Base-by-base conservation (phyloP, 495 filamentous ascomycete species). In the Cryomyces minteri region DNA sequence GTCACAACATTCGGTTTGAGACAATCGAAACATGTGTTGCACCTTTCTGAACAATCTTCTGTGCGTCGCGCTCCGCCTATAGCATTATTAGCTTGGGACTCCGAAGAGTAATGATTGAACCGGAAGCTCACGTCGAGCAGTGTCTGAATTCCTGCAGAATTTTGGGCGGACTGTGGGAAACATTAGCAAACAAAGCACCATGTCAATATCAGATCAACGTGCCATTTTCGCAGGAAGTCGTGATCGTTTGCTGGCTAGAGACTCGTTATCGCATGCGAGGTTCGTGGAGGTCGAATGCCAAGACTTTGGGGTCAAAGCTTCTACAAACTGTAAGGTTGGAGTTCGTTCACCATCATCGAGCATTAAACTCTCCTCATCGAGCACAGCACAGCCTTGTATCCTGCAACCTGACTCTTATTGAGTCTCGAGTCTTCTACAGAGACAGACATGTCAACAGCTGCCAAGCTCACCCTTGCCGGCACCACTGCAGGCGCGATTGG, bases 11-110 rank as follows among this genome's bases (percentile, higher is more conserved):
- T 25, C 18, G 18, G 18, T 25, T 25, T 25, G 18, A 25, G 18
- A 25, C 18, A 25, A 25, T 25, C 18, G 18, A 2, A 25, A 25
- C 18, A 2, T 25, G 18, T 25, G 18, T 25, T 25, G 34, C 57
- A 90, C 87, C 78, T 79, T 88, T 82, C 62, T 95, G 88, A 32
- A 98, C 90, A 62, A 96, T 98, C 72, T 94, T 95, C 67, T 94
- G 87, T 52, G 90, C 90, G 67, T 98, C 90, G 68, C 85, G 80
- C 75, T 98, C 90, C 44, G 92, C 87, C 90, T 96, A 58, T 31
- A 43, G 18, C 34, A 8, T 9, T 5, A 46, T 67, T 46, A 73
- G 66, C 55, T 47, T 34, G 18, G 30, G 38, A 45, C 8, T 28
- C 29, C 43, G 33, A 39, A 9, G 29, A 14, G 42, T 18, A 18